Base-by-base conservation (phyloP, 768 basidiomycete species). In the Dendrothele bispora region DNA sequence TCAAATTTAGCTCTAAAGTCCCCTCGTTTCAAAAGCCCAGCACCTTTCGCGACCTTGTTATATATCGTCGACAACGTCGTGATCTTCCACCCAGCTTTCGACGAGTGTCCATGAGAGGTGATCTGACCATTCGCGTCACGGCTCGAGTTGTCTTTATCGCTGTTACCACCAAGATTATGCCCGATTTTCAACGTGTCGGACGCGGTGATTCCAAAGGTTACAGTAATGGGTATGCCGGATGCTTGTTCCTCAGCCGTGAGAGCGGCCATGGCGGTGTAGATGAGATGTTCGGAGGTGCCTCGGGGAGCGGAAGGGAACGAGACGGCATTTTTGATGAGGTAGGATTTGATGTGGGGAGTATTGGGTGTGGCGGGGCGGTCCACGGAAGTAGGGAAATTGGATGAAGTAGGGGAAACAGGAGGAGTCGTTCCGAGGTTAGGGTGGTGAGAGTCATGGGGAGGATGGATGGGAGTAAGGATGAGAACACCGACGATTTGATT, bases 291-390 rank as follows among this genome's bases (percentile, higher is more conserved):
- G 2, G 79, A 80, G 0, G 77, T 79, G 18, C 79, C 80, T 47
- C 73, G 73, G 0, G 78, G 77, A 1, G 80, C 74, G 22, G 66
- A 57, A 5, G 79, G 79, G 60, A 83, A 82, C 20, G 76, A 73
- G 15, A 73, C 64, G 2, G 74, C 72, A 52, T 82, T 81, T 60
- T 83, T 82, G 56, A 82, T 78, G 48, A 75, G 73, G 62, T 77
- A 80, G 34, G 73, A 62, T 18, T 67, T 62, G 11, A 11, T 11
- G n/a, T 11, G 11, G 30, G 30, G 30, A n/a, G n/a, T n/a, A n/a
- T n/a, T n/a, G n/a, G n/a, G n/a, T n/a, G n/a, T n/a, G n/a, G n/a
- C n/a, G n/a, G n/a, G n/a, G n/a, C n/a, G n/a, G n/a, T n/a, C n/a
- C n/a, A n/a, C n/a, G n/a, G n/a, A n/a, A n/a, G n/a, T n/a, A n/a